These are phyloP conservation scores for Leishmania arabica DNA, from an alignment of 208 protist genomes.

Conservation along the genomic window DNA sequence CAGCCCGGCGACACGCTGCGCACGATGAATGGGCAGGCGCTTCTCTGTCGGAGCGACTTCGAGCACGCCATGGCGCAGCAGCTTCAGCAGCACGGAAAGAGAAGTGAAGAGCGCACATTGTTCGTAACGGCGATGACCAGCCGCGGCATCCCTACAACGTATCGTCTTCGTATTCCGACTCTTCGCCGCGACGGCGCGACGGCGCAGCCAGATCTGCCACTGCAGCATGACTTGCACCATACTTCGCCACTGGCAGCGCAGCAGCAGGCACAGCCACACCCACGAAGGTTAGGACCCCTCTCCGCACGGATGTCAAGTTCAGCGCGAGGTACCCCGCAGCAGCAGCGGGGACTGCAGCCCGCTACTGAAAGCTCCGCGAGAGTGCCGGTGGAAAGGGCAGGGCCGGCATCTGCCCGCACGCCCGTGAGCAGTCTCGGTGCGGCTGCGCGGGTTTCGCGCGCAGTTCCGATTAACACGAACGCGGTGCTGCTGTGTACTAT, in stretches of 20 bases:
- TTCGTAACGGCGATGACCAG: conserved; percentile 24
- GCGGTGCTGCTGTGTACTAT: background rate
- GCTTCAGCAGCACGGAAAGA: conserved; percentile 3
- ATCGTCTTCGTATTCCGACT: conserved; percentile 26
- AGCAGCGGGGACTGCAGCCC: background rate
- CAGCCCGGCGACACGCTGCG: conserved; percentile 35
- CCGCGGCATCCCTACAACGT: conserved; percentile 22
- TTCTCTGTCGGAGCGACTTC: conserved; percentile 18
- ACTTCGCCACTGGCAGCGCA: background rate
- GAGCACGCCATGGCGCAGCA: conserved; percentile 6
- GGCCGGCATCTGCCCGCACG: conserved; percentile 6
- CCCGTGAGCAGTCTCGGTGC: conserved; percentile 20
- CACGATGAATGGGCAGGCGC: conserved; percentile 24
- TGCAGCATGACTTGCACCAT: background rate
- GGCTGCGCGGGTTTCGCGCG: background rate
- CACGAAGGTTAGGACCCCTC: background rate
- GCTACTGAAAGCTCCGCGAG: background rate
- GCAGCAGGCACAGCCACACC: background rate
- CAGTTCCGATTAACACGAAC: conserved; percentile 1
- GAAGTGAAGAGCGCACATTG: conserved; percentile 3
- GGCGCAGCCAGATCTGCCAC: background rate
- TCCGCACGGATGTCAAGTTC: background rate
- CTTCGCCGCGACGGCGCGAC: background rate
- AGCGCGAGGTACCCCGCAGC: background rate
- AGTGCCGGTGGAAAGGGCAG: background rate